phyloP scores from a whole-genome alignment of 495 filamentous ascomycete genomes.

The Neurospora sp. region DNA sequence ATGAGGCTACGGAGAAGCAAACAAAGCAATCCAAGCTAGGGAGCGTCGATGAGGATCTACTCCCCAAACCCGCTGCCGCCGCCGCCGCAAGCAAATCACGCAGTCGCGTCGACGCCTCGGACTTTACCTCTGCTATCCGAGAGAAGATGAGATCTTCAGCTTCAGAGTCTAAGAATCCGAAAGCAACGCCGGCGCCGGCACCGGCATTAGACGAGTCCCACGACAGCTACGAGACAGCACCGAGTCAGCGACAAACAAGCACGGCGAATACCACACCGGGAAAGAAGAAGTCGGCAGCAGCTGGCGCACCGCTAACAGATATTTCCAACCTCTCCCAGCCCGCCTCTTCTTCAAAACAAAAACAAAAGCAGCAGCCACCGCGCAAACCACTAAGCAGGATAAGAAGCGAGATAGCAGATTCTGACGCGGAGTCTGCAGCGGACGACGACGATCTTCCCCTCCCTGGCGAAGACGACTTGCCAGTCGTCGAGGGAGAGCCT shows the following conservation, averaged over 20 bases:
- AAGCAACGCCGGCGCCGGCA: not conserved
- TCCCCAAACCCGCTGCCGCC: conserved; percentile 10
- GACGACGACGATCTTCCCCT: conserved; percentile 3
- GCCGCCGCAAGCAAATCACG: conserved; percentile 7
- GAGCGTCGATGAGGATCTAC: conserved; percentile 13
- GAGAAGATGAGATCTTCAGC: not conserved
- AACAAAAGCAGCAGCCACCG: conserved; percentile 1
- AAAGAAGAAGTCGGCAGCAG: not conserved
- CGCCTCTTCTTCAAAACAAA: conserved; percentile 6
- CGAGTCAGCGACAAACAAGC: conserved; percentile 19
- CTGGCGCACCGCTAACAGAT: conserved; percentile 3
- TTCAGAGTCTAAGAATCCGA: conserved; percentile 1
- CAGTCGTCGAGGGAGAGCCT: not conserved
- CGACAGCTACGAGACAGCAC: conserved; percentile 26
- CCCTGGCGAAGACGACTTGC: not conserved
- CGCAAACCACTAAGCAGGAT: conserved; percentile 13
- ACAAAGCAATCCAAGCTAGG: not conserved
- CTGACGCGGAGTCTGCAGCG: conserved; percentile 18
- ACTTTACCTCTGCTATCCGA: conserved; percentile 6
- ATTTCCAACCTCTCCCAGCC: conserved; percentile 26
- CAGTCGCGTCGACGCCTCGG: conserved; percentile 11
- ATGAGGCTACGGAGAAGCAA: conserved; percentile 3
- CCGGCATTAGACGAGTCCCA: conserved; percentile 4
- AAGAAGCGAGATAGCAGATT: conserved; percentile 33
- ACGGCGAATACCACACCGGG: conserved; percentile 3